Conservation (phyloP, 2,329 filamentous ascomycete species). For the Biscogniauxia sp. region DNA sequence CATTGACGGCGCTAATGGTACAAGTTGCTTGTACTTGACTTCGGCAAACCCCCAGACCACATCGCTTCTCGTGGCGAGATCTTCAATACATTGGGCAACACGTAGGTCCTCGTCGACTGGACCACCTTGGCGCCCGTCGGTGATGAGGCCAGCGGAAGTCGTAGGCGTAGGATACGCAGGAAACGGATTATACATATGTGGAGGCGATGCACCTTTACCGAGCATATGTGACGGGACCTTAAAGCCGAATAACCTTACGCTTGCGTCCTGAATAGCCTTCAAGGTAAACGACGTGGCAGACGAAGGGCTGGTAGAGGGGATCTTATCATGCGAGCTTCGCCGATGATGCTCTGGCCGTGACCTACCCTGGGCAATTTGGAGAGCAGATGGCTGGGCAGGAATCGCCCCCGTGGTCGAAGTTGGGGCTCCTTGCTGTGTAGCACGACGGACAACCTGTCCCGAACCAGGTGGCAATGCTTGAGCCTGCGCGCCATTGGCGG, state of each 20-base stretch:
- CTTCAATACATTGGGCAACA: constrained; percentile 80
- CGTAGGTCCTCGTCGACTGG: constrained; percentile 75
- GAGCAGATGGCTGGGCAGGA: constrained; percentile 63
- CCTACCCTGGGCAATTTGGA: constrained; percentile 70
- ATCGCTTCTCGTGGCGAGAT: constrained; percentile 88
- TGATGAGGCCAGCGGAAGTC: constrained; percentile 58
- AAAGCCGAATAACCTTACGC: constrained; percentile 69
- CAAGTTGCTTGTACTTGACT: constrained; percentile 97
- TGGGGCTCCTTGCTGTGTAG: constrained; percentile 73
- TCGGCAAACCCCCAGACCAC: constrained; percentile 97
- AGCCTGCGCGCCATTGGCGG: constrained; percentile 63
- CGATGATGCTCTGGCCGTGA: constrained; percentile 67
- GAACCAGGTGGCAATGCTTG: constrained; percentile 50
- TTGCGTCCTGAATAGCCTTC: constrained; percentile 93
- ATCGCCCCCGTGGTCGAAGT: constrained; percentile 68
- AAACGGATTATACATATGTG: constrained; percentile 75
- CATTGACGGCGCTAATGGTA: constrained; percentile 78
- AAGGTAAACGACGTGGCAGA: constrained; percentile 89
- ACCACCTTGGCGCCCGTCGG: constrained; percentile 60
- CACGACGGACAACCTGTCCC: constrained; percentile 67
- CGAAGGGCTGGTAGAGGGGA: constrained; percentile 63
- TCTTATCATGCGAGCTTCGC: constrained; percentile 75
- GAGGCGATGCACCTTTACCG: constrained; percentile 67
- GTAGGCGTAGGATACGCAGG: constrained; percentile 77
- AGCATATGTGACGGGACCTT: constrained; percentile 63